Evolutionary conservation across 805 yeast genomes (phyloP), one percentile per base, ranked within the genome.

Genomic region (Pichia phayaonensis): DNA sequence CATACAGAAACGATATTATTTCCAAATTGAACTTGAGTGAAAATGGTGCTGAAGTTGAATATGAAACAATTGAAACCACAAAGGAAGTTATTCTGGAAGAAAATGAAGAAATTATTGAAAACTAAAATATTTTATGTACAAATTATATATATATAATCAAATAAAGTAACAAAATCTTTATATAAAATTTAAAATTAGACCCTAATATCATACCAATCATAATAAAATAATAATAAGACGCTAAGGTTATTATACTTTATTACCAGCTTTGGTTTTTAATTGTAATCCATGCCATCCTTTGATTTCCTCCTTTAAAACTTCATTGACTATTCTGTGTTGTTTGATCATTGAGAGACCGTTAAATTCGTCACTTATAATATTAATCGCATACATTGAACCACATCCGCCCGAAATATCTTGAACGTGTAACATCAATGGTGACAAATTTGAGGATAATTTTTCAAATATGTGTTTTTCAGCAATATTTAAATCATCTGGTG

Each of bases 321-420:
- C 79, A 67, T 94, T 92, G 16, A 94, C 98, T 57, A 92, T 66
- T 53, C 96, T 76, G 62, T 94, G 99, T 66, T 94, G 99, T 63
- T 90, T 90, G 56, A 94, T 75, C 82, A 88, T 88, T 1, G 87
- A 72, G 42, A 87, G 62, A 0, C 96, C 96, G 58, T 85, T 80
- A 69, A 94, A 94, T 60, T 79, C 71, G 2, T 72, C 74, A 48
- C 94, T 82, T 44, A 82, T 85, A 18, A 94, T 78, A 52, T 75
- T 71, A 46, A 94, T 92, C 45, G 96, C 89, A 69, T 89, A 94
- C 99, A 94, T 94, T 8, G 97, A 90, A 1, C 99, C 99, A 69
- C 99, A 94, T 0, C 99, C 99, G 20, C 92, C 98, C 26, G 94
- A 83, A 10, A 92, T 81, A 63, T 92, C 98, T 56, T 75, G 72